phyloP scores from a whole-genome alignment of 306 rosid genomes.

The Echinosophora koreensis region DNA sequence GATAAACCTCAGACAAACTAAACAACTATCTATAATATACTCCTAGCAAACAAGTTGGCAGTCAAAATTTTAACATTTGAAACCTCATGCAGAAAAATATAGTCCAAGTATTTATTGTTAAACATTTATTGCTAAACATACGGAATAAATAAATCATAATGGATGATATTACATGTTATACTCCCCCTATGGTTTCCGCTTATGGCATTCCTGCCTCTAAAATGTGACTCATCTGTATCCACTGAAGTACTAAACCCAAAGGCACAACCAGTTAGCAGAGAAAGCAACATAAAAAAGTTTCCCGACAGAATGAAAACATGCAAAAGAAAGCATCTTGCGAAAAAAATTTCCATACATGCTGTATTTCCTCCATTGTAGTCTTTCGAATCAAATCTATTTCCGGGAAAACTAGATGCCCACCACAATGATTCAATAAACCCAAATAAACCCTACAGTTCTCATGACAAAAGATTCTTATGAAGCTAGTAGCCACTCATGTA shows the following conservation, averaged over 20 bases:
- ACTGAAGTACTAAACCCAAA: background rate
- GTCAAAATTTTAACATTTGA: background rate
- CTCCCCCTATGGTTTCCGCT: background rate
- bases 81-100: conserved; percentile 13
- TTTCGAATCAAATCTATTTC: background rate
- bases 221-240: conserved; percentile 4
- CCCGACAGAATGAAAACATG: background rate
- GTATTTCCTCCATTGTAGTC: background rate
- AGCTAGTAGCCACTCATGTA: background rate
- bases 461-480: background rate
- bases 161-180: background rate
- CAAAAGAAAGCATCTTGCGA: background rate
- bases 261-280: background rate
- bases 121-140: too few relatives aligned
- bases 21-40: conserved; percentile 6
- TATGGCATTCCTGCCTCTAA: background rate
- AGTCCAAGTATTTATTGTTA: background rate
- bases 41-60: background rate
- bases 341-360: background rate
- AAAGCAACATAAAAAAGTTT: background rate
- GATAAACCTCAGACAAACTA: background rate
- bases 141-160: conserved; percentile 14
- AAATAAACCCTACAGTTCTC: background rate
- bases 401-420: conserved; percentile 27
- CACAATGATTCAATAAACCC: background rate